Evolutionary conservation across 192 early-diverging fungal genomes (phyloP), one percentile per base, ranked within the genome.

Genomic region (Obelidium mucronatum): DNA sequence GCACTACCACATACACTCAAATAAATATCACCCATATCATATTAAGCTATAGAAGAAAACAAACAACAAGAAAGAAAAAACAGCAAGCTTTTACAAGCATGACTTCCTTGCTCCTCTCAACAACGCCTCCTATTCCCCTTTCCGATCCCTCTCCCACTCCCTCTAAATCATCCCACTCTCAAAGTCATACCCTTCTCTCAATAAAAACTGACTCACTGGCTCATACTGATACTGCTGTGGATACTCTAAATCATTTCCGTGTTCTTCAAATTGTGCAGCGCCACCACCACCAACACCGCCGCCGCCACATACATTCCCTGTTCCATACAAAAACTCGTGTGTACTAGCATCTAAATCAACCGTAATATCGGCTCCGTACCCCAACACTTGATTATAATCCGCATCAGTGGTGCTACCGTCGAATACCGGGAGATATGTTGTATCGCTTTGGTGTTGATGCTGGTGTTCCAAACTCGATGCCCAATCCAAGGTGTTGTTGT

Each of bases 111-210:
- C n/a, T n/a, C n/a, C n/a, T n/a, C n/a, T n/a, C n/a, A n/a, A n/a
- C n/a, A n/a, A n/a, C n/a, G n/a, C n/a, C n/a, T n/a, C n/a, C n/a
- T n/a, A n/a, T n/a, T n/a, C n/a, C n/a, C n/a, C n/a, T n/a, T 51
- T 51, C 48, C 48, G 8, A 28, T 26, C 8, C 24, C 13, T 58
- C 30, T 58, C 55, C 26, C 55, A 28, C 55, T 58, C 8, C 8
- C 8, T 58, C 36, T 22, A 54, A 3, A 58, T 2, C 69, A 72
- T 58, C 5, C 69, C 39, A 59, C 53, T 58, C 24, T 72, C 69
- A 72, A 72, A 72, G 37, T 72, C 69, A 56, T 74, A 63, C 6
- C 72, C 60, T 33, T 74, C 72, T 28, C 60, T 35, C 56, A 74
- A 51, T 59, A 74, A 62, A 33, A 62, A 74, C 35, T 74, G 58